Conservation (phyloP, 768 basidiomycete species). For the Lactarius tabidus region DNA sequence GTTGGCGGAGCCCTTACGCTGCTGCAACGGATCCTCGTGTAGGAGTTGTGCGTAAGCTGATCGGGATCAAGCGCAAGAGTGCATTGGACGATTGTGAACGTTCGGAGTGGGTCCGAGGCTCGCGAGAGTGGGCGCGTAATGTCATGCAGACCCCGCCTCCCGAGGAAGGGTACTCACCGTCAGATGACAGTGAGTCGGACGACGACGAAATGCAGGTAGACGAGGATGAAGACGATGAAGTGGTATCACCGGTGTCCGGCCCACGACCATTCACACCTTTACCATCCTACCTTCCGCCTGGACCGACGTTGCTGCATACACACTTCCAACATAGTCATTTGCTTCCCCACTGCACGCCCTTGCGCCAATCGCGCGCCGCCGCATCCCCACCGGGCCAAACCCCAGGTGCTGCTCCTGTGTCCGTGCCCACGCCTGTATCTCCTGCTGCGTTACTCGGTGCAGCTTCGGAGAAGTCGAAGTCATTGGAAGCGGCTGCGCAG, state of each 20-base stretch:
- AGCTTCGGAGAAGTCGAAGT: conserved; percentile 60
- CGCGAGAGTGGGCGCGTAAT: conserved; percentile 46
- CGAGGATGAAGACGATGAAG: conserved; percentile 30
- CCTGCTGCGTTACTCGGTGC: conserved; percentile 68
- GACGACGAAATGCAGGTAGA: conserved; percentile 36
- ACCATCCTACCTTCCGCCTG: conserved; percentile 66
- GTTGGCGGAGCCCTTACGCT: conserved; percentile 54
- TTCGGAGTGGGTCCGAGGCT: conserved; percentile 41
- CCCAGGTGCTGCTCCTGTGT: conserved; percentile 38
- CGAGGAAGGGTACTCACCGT: conserved; percentile 33
- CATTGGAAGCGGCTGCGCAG: conserved; percentile 62
- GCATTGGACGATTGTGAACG: conserved; percentile 37
- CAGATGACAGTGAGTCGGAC: conserved; percentile 38
- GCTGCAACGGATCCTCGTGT: conserved; percentile 69
- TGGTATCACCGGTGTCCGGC: conserved; percentile 29
- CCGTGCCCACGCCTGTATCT: conserved; percentile 83
- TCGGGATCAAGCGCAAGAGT: conserved; percentile 65
- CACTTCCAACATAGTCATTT: conserved; percentile 62
- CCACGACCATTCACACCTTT: conserved; percentile 67
- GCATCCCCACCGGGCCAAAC: conserved; percentile 42
- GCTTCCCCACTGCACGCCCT: conserved; percentile 55
- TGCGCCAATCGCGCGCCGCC: conserved; percentile 55
- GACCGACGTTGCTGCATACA: conserved; percentile 62
- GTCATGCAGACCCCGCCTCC: conserved; percentile 28
- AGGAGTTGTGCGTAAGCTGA: conserved; percentile 61